Conservation (phyloP, 495 filamentous ascomycete species). For the Rhizodiscina lignyota region DNA sequence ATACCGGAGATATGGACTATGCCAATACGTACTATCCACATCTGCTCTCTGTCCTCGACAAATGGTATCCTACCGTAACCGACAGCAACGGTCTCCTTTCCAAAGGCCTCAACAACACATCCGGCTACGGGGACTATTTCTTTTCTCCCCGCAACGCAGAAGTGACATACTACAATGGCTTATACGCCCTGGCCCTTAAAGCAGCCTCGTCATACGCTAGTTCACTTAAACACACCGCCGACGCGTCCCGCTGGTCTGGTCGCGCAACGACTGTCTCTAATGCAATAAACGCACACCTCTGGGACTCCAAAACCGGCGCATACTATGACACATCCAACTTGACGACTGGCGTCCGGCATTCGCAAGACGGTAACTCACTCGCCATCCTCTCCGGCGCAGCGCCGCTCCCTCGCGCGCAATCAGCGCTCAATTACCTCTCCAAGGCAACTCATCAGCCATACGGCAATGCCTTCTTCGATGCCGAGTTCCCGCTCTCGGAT, state of each 20-base stretch:
- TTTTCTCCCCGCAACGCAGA: slow-evolving; percentile 28
- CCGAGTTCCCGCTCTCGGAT: slow-evolving; percentile 17
- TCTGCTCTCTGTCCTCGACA: slow-evolving; percentile 24
- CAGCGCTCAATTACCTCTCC: slow-evolving; percentile 20
- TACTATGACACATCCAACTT: slow-evolving; percentile 10
- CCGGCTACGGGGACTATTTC: slow-evolving; percentile 30
- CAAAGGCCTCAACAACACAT: slow-evolving; percentile 13
- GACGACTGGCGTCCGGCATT: slow-evolving; percentile 14
- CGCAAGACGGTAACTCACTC: slow-evolving; percentile 30
- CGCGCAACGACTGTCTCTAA: no score
- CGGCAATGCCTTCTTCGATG: slow-evolving; percentile 32
- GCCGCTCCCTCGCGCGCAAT: slow-evolving; percentile 14
- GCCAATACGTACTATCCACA: slow-evolving; percentile 18
- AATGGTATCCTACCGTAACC: slow-evolving; percentile 1
- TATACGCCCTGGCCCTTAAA: slow-evolving; percentile 28
- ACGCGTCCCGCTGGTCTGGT: slow-evolving; percentile 21
- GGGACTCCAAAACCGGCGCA: no score
- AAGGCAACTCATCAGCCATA: slow-evolving; percentile 18
- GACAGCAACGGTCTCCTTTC: slow-evolving; percentile 18
- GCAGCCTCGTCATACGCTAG: slow-evolving; percentile 25
- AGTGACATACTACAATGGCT: slow-evolving; percentile 31
- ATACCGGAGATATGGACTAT: slow-evolving; percentile 24
- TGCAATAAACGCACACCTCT: no score
- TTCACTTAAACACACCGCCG: slow-evolving; percentile 12
- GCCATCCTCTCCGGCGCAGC: slow-evolving; percentile 23